Evolutionary conservation across 345 rosid genomes (phyloP).

Genomic region (Eucalyptus cloeziana): DNA sequence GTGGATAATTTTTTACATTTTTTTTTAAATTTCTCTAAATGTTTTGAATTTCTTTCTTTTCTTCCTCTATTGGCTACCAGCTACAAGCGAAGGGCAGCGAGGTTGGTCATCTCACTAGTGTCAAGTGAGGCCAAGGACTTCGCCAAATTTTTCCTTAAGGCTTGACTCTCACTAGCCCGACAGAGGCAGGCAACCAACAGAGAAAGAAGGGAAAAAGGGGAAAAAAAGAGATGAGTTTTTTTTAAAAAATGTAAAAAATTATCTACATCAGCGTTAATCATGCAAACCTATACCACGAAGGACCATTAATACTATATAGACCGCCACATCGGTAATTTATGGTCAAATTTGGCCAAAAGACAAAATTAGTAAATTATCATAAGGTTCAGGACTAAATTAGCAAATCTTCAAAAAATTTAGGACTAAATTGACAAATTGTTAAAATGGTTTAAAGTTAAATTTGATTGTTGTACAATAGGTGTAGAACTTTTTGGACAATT

Average conservation of each 20-base stretch:
- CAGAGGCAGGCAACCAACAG: rapidly evolving
- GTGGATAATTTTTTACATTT: no score
- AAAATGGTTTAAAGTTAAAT: background rate
- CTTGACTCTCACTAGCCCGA: no score
- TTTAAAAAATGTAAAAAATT: no score
- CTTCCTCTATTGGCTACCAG: no score
- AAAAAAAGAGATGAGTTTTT: no score
- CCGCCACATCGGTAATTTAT: rapidly evolving
- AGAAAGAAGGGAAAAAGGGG: no score
- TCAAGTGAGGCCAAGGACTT: no score
- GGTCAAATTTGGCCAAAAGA: background rate
- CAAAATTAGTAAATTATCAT: background rate
- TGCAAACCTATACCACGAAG: rapidly evolving
- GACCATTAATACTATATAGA: rapidly evolving
- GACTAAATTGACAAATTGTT: background rate
- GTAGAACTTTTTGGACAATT: background rate
- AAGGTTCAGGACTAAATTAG: background rate
- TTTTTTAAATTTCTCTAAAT: no score
- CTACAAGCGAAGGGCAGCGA: no score
- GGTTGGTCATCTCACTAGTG: no score
- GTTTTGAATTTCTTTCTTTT: no score
- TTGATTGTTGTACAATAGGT: background rate
- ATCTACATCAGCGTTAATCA: rapidly evolving
- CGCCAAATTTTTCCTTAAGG: no score
- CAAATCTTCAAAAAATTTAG: background rate